These are phyloP conservation scores for Viola odorata DNA, from an alignment of 345 rosid species.

Conservation along the genomic window DNA sequence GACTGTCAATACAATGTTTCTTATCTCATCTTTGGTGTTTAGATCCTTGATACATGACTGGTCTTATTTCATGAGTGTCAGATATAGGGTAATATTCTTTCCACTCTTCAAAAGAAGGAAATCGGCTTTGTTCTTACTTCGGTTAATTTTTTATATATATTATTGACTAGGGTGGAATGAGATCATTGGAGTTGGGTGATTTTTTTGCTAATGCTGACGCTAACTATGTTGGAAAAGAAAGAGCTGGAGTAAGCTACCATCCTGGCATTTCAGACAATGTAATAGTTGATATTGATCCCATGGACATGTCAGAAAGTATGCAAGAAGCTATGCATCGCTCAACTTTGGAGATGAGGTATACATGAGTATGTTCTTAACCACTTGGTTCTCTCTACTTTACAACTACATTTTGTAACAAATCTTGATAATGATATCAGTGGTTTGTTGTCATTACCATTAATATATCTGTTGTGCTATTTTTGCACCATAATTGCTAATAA, in stretches of 20 bases:
- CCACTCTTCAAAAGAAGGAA: no score
- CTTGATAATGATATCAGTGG: no score
- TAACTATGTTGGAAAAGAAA: constrained; percentile 47
- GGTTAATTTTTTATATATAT: constrained; percentile 17
- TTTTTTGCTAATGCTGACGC: constrained; percentile 70
- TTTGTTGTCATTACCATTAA: no score
- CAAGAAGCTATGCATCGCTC: constrained; percentile 98
- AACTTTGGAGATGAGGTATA: constrained; percentile 87
- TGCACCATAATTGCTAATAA: no score
- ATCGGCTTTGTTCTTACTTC: constrained; percentile 6
- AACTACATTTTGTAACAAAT: no score
- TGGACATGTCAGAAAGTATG: constrained; percentile 98
- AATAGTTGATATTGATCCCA: constrained; percentile 54
- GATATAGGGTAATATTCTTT: no score
- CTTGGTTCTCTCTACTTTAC: neutral
- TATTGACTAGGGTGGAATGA: constrained; percentile 53
- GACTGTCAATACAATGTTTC: no score
- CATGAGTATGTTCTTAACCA: constrained; percentile 25
- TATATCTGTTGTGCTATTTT: no score
- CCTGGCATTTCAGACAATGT: constrained; percentile 33
- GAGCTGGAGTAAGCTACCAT: constrained; percentile 36
- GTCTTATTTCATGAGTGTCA: no score
- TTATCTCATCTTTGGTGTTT: no score
- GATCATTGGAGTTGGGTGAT: constrained; percentile 64
- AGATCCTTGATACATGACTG: no score